These are phyloP conservation scores for Elsinoe arachidis DNA, from an alignment of 2,329 filamentous ascomycete species.

Conservation along the genomic window DNA sequence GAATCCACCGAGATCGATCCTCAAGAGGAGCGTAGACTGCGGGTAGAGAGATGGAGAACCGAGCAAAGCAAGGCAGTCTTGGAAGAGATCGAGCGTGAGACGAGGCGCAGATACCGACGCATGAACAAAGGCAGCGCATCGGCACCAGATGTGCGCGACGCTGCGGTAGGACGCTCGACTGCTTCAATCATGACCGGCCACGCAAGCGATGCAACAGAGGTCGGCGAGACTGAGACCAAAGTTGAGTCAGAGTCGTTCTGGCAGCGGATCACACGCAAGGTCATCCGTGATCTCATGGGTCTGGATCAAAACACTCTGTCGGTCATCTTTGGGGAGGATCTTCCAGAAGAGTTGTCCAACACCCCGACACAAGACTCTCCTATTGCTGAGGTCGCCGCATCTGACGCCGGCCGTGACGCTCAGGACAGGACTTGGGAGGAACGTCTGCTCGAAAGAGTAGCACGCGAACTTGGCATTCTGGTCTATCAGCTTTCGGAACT, in stretches of 20 bases:
- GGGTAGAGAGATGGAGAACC: constrained; percentile 85
- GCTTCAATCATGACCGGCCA: constrained; percentile 15
- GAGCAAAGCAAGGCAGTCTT: constrained; percentile 81
- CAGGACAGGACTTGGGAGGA: constrained; percentile 56
- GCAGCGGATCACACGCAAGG: constrained; percentile 71
- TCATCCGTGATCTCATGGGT: constrained; percentile 82
- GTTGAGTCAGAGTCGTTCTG: constrained; percentile 60
- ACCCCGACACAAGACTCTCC: constrained; percentile 28
- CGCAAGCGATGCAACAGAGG: background rate
- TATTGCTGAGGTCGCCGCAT: constrained; percentile 21
- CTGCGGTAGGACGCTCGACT: constrained; percentile 22
- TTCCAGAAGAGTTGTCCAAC: constrained; percentile 41
- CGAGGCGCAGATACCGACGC: constrained; percentile 52
- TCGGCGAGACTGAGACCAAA: constrained; percentile 19
- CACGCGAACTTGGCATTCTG: constrained; percentile 74
- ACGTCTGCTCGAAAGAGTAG: constrained; percentile 72
- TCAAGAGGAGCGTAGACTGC: constrained; percentile 60
- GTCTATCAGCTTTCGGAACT: constrained; percentile 78
- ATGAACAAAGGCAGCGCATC: constrained; percentile 44
- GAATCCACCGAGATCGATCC: constrained; percentile 51
- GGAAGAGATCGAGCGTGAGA: constrained; percentile 84
- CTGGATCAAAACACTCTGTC: constrained; percentile 79
- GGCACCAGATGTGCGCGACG: constrained; percentile 1
- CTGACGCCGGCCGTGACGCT: constrained; percentile 29
- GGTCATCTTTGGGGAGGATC: constrained; percentile 74